A percentile compares a stretch with the other conserved stretches of the same genome.
Conservation (phyloP, 768 basidiomycete genomes). For the Kwoniella europaea region DNA sequence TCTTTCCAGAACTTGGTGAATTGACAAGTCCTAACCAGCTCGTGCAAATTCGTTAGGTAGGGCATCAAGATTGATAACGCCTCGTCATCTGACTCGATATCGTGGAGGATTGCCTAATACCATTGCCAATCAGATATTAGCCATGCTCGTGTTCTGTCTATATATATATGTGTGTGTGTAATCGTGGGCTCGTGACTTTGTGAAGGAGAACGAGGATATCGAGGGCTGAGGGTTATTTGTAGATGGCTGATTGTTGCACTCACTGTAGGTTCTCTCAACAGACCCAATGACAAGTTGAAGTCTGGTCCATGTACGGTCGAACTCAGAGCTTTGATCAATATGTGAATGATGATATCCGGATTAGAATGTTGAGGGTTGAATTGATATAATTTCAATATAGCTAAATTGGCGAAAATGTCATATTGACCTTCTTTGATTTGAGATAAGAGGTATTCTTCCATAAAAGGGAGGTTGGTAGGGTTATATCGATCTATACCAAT, state of each 20-base stretch:
- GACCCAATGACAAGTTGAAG: slow-evolving; percentile 89
- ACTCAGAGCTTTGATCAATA: slow-evolving; percentile 73
- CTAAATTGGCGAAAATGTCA: slow-evolving; percentile 92
- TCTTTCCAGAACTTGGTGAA: slow-evolving; percentile 54
- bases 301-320: slow-evolving; percentile 69
- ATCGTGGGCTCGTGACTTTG: no score
- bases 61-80: slow-evolving; percentile 46
- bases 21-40: slow-evolving; percentile 49
- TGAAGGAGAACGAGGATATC: no score
- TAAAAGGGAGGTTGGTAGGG: slow-evolving; percentile 86
- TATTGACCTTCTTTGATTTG: slow-evolving; percentile 91
- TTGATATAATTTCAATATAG: slow-evolving; percentile 95
- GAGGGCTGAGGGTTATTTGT: no score
- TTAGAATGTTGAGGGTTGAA: slow-evolving; percentile 94
- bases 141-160: not conserved
- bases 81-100: slow-evolving; percentile 55
- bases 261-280: slow-evolving; percentile 59
- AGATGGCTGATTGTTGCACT: slow-evolving; percentile 4
- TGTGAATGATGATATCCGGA: slow-evolving; percentile 89
- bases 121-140: not conserved
- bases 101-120: slow-evolving; percentile 43
- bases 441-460: slow-evolving; percentile 95
- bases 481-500: slow-evolving; percentile 85
- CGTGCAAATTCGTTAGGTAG: slow-evolving; percentile 46
- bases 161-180: no score